phyloP scores from a whole-genome alignment of 768 basidiomycete genomes.

The Termitomyces bulborhizus region DNA sequence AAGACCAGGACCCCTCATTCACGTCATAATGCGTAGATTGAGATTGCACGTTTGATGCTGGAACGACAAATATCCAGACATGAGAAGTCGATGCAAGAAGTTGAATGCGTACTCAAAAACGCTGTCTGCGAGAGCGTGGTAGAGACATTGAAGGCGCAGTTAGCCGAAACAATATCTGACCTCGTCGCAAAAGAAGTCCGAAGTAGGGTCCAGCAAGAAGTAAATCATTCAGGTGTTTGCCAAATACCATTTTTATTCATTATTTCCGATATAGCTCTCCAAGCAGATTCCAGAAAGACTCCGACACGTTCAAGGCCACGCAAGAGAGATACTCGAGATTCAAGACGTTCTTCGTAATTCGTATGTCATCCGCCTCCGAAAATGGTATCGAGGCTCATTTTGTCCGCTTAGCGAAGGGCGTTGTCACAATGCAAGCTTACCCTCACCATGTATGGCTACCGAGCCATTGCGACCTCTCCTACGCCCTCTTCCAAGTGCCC shows the following conservation, averaged over 20 bases:
- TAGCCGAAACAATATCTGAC: conserved; percentile 27
- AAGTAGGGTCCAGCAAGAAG: conserved; percentile 37
- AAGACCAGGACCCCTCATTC: conserved; percentile 5
- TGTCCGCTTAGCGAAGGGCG: conserved; percentile 36
- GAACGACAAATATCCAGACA: conserved; percentile 33
- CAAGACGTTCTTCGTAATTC: conserved; percentile 40
- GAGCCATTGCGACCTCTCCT: conserved; percentile 45
- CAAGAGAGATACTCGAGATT: conserved; percentile 36
- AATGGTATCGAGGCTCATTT: background rate
- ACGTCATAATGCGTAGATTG: conserved; percentile 27
- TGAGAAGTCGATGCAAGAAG: conserved; percentile 28
- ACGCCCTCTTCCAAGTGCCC: conserved; percentile 41
- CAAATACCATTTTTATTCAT: background rate
- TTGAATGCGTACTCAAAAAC: conserved; percentile 27
- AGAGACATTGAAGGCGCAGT: conserved; percentile 29
- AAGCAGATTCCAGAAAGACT: conserved; percentile 37
- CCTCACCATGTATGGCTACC: conserved; percentile 25
- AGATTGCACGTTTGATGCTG: conserved; percentile 29
- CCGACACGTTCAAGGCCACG: conserved; percentile 32
- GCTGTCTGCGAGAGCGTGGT: conserved; percentile 37
- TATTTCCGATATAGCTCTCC: conserved; percentile 26
- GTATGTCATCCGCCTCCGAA: conserved; percentile 25
- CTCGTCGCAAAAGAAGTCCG: conserved; percentile 31
- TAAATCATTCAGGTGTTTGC: conserved; percentile 14
- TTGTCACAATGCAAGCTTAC: conserved; percentile 32